Conservation (phyloP, 148 eudicot genomes). For the Nepenthes mirabilis region DNA sequence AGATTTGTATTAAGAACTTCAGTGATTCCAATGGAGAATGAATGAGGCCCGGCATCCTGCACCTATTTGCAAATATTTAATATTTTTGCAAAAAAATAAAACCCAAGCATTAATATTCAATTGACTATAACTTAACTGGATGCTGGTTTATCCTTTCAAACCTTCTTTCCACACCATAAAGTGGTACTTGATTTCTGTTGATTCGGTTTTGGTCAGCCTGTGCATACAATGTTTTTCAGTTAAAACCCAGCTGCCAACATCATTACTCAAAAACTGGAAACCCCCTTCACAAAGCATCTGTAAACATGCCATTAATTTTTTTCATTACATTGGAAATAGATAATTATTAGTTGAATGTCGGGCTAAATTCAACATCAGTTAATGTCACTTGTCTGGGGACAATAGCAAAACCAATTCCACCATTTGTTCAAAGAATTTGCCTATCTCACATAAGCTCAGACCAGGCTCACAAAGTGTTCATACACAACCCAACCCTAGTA, state of each 20-base stretch:
- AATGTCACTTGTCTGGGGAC: too few relatives aligned
- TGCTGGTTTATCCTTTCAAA: conserved; percentile 89
- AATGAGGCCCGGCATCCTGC: conserved; percentile 79
- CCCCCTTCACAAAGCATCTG: too few relatives aligned
- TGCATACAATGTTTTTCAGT: conserved; percentile 1
- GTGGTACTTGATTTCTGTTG: conserved; percentile 64
- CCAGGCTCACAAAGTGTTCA: too few relatives aligned
- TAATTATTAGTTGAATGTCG: too few relatives aligned
- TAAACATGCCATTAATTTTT: too few relatives aligned
- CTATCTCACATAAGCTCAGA: too few relatives aligned
- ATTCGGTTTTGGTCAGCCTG: conserved; percentile 86
- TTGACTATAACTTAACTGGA: conserved; percentile 53
- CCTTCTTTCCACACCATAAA: conserved; percentile 65
- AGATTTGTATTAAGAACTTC: conserved; percentile 81
- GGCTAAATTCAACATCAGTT: too few relatives aligned
- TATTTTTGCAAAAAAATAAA: background rate
- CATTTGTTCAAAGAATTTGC: too few relatives aligned
- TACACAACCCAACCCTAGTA: too few relatives aligned
- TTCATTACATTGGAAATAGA: too few relatives aligned
- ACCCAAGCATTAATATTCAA: background rate
- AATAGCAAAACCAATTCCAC: too few relatives aligned
- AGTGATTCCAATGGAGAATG: conserved; percentile 83
- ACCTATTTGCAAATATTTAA: conserved; percentile 9
- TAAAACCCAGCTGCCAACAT: background rate
- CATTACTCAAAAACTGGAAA: background rate